Evolutionary conservation across 1,284 basidiomycete genomes (phyloP).

Genomic region (Malassezia obtusa): DNA sequence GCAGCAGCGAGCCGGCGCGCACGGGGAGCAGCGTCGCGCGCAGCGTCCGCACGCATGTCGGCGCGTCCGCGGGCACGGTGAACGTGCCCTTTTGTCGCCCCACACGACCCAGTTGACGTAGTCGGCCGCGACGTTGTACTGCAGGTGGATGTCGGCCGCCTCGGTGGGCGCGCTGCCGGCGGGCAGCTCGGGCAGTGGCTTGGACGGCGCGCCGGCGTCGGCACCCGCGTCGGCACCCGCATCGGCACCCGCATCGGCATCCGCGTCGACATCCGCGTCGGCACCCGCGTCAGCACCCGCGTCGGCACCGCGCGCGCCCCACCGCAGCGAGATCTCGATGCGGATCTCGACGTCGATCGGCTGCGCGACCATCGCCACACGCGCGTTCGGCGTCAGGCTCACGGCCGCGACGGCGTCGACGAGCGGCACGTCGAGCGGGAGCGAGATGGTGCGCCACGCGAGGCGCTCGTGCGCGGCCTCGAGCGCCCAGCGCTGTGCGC

Average conservation of each 20-base stretch:
- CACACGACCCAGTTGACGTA: constrained; percentile 36
- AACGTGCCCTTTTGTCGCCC: constrained; percentile 27
- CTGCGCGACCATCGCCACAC: neutral
- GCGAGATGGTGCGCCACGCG: constrained; percentile 5
- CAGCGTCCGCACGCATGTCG: constrained; percentile 4
- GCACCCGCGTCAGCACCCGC: neutral
- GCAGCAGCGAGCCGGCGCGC: constrained; percentile 18
- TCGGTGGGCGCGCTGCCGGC: neutral
- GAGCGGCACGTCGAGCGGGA: constrained; percentile 10
- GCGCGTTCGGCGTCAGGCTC: neutral
- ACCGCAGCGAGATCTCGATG: constrained; percentile 1
- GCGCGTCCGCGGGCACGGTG: neutral
- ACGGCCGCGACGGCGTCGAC: constrained; percentile 10
- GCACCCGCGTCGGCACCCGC: too few species aligned
- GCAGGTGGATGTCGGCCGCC: constrained; percentile 1
- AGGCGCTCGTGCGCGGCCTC: neutral
- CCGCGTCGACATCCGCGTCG: neutral
- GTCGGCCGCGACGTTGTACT: constrained; percentile 32
- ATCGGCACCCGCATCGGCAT: too few species aligned
- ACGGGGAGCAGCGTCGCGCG: constrained; percentile 27
- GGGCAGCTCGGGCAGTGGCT: neutral
- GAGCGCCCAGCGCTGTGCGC: neutral
- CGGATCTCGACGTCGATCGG: constrained; percentile 1
- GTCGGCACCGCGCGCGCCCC: too few species aligned
- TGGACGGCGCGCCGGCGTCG: neutral